phyloP scores from a whole-genome alignment of 116 monocot genomes.

The Trichopus zeylanicus region DNA sequence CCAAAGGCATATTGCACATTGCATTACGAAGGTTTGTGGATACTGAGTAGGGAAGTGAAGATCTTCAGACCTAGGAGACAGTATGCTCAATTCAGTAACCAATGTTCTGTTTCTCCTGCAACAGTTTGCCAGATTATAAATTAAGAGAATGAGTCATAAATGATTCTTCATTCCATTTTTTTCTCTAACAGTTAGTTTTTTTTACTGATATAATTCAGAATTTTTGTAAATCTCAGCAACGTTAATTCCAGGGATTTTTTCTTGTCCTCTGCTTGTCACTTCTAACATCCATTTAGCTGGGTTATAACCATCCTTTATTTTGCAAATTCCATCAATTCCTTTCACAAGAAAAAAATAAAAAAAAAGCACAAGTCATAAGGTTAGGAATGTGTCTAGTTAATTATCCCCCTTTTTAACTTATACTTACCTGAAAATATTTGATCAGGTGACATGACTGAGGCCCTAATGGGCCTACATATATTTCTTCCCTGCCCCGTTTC shows the following conservation, averaged over 20 bases:
- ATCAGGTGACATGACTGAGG: conserved; percentile 40
- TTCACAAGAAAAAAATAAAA: background rate
- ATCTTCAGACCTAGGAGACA: conserved; percentile 26
- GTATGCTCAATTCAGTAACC: conserved; percentile 31
- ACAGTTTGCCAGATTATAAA: background rate
- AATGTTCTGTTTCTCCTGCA: conserved; percentile 39
- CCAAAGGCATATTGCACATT: conserved; percentile 44
- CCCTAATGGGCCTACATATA: conserved; percentile 68
- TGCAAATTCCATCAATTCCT: conserved; percentile 37
- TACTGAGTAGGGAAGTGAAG: conserved; percentile 35
- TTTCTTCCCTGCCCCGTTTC: conserved; percentile 66
- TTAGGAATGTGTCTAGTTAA: background rate
- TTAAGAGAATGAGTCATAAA: background rate
- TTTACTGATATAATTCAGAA: conserved; percentile 37
- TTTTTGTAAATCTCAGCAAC: conserved; percentile 46
- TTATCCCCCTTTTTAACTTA: background rate
- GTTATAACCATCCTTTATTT: conserved; percentile 52
- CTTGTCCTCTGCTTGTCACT: conserved; percentile 35
- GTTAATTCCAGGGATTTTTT: conserved; percentile 30
- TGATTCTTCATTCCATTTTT: background rate
- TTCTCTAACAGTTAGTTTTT: background rate
- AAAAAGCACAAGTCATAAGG: background rate
- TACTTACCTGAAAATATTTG: conserved; percentile 53
- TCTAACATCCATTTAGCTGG: conserved; percentile 75
- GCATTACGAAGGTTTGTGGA: conserved; percentile 27